phyloP scores from a whole-genome alignment of 441 rosid genomes.

The Erodium texanum region DNA sequence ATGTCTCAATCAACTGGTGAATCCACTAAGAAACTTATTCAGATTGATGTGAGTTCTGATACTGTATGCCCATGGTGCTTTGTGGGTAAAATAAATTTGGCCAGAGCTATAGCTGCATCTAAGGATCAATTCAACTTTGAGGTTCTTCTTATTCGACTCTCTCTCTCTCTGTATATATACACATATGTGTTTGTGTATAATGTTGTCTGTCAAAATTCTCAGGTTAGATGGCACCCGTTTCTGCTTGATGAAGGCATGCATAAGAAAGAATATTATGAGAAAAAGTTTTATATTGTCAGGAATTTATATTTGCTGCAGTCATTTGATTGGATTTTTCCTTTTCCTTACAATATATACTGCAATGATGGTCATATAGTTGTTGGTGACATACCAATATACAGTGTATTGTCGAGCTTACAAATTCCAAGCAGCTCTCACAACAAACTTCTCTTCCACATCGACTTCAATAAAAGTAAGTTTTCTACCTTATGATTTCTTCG shows the following conservation, averaged over 20 bases:
- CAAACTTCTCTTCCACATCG: no score
- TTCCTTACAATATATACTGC: no score
- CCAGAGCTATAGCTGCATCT: slow-evolving; percentile 61
- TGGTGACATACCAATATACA: no score
- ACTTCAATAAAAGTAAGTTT: no score
- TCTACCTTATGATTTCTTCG: no score
- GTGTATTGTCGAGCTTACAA: no score
- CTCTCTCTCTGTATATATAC: neutral
- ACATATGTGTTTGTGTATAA: no score
- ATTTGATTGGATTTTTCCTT: no score
- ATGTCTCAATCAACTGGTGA: slow-evolving; percentile 39
- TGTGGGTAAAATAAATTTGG: slow-evolving; percentile 72
- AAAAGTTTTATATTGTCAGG: no score
- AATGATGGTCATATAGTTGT: no score
- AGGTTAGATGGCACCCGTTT: slow-evolving; percentile 67
- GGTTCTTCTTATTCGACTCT: slow-evolving; percentile 27
- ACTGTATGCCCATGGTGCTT: slow-evolving; percentile 86
- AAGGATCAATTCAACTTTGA: slow-evolving; percentile 59
- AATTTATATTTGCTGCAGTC: no score
- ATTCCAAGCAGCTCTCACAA: no score
- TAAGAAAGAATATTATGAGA: slow-evolving; percentile 50
- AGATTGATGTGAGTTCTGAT: slow-evolving; percentile 67
- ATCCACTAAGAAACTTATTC: slow-evolving; percentile 43
- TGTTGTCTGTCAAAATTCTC: slow-evolving; percentile 16
- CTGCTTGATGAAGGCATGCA: slow-evolving; percentile 63